Base-by-base conservation (phyloP, 2,329 filamentous ascomycete genomes). In the Tolypocladium ophioglossoides region DNA sequence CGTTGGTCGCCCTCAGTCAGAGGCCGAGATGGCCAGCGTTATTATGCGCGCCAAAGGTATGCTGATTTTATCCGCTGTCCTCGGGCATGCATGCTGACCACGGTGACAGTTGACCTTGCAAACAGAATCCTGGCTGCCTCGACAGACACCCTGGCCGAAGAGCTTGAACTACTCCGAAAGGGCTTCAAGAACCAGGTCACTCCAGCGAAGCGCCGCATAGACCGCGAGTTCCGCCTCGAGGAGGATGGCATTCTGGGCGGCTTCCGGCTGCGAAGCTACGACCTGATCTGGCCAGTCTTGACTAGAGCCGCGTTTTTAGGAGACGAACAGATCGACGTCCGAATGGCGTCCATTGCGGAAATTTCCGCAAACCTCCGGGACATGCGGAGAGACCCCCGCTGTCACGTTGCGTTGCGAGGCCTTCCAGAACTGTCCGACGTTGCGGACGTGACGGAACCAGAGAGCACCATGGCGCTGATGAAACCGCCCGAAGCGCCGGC, bases 41-140 rank as follows among this genome's bases (percentile, higher is more conserved):
- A 11, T 52, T 3, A 62, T 70, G 59, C 50, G 57, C 14, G 68
- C 68, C 1, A 68, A 67, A 50, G 65, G 68, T 69, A 58, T 24
- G 65, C 57, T 22, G 12, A 5, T 18, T 10, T 18, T n/a, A n/a
- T 37, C 4, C 18, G 20, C 22, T n/a, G 20, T 30, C 22, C 27
- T 27, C 12, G 5, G n/a, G 8, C 41, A 9, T 32, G 24, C 16
- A 20, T 12, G 32, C 55, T 51, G 38, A 55, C 66, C 52, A 22
- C 40, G 2, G 18, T 11, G 5, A 1, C 47, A 70, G 66, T 66
- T 9, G 59, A 64, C 18, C 56, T 66, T 40, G 59, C 58, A 41
- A 60, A 64, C 46, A 55, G 52, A 38, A 50, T 61, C 16, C 32
- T 61, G 27, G 37, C 50, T 4, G 50, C 57, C 37, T 40, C 54